Base-by-base conservation (phyloP, 371 early-diverging fungal species). In the Haplosporangium sp. region DNA sequence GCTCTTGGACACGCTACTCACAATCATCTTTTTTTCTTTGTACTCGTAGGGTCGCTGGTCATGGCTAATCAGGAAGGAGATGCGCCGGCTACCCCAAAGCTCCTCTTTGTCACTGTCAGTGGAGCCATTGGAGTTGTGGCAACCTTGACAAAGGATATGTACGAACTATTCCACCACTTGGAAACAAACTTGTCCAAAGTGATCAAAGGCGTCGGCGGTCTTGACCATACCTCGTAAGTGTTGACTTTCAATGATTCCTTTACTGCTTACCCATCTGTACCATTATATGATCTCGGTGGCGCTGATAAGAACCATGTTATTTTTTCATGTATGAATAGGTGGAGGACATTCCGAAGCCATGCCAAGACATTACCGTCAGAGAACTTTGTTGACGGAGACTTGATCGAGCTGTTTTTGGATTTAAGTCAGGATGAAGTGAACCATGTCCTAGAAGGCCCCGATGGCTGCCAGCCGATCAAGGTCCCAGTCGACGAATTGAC, bases 351-450 rank as follows among this genome's bases (percentile, higher is more conserved):
- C 69, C 59, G 63, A 40, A 89, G 85, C 41, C 86, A 92, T 20
- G 83, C 87, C 64, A 82, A 89, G 51, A 75, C 66, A 0, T 59
- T 75, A 9, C 75, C 80, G 29, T 68, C 87, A 23, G 80, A 82
- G 48, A 86, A 88, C 6, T 91, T 93, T 65, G 75, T 98, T 42
- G 98, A 98, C 73, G 98, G 98, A 4, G 97, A 97, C 80, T 67
- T 97, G 51, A 84, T 98, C 13, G 95, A 95, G 76, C 66, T 74
- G 59, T 96, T 91, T 58, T 66, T 94, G 50, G 87, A 91, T 40
- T 80, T 95, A 67, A 74, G 87, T 0, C 83, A 84, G 7, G 87
- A 88, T 29, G 88, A 90, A 57, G 85, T 88, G 87, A 86, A 88
- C 52, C 71, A 74, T n/a, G 90, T 93, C 5, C 83, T 92, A 16